Percentiles rank a stretch among this genome's conserved stretches.
These are phyloP conservation scores for Hordeum marinum DNA, from an alignment of 176 grass and related monocot genomes.

Conservation along the genomic window DNA sequence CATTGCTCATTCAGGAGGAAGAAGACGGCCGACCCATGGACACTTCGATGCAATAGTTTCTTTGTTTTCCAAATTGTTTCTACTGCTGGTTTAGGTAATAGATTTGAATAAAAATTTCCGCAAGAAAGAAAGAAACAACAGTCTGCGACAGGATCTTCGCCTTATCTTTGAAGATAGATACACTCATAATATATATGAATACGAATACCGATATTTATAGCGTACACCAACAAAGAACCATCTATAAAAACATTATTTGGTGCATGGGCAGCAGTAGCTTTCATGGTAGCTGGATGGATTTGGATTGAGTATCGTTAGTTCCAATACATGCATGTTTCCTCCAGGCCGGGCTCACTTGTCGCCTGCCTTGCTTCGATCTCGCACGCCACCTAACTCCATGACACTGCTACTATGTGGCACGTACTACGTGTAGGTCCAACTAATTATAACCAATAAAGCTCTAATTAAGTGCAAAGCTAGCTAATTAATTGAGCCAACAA, in stretches of 20 bases:
- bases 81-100: too few relatives aligned
- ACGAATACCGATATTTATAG: background rate
- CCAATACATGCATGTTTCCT: slow-evolving; percentile 12
- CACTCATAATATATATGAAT: background rate
- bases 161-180: background rate
- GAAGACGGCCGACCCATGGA: too few relatives aligned
- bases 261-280: slow-evolving; percentile 16
- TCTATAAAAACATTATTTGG: background rate
- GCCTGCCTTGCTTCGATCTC: background rate
- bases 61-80: too few relatives aligned
- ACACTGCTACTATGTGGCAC: background rate
- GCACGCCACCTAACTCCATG: background rate
- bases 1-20: too few relatives aligned
- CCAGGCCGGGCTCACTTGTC: slow-evolving; percentile 12
- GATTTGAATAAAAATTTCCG: too few relatives aligned
- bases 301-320: background rate
- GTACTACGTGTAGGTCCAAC: background rate
- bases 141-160: background rate
- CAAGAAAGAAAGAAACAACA: background rate
- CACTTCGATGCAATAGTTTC: too few relatives aligned
- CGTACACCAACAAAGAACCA: background rate
- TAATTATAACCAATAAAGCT: background rate
- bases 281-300: slow-evolving; percentile 4
- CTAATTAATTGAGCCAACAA: background rate
- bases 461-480: background rate